These are phyloP conservation scores for Aspergillus hancockii DNA, from an alignment of 495 filamentous ascomycete genomes.

Conservation along the genomic window DNA sequence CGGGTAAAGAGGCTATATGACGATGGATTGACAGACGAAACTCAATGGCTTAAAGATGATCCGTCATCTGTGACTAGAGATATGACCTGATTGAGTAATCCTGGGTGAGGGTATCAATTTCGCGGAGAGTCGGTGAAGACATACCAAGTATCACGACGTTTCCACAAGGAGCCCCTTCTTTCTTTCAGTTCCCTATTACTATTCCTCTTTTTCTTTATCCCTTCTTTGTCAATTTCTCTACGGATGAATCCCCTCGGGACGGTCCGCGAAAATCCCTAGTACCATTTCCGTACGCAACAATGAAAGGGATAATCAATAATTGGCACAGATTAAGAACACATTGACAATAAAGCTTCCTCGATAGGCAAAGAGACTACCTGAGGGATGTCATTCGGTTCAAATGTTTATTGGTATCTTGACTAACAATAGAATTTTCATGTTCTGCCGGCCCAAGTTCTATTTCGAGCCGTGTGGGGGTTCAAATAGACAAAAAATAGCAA, in stretches of 20 bases:
- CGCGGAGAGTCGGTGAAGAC: conserved; percentile 19
- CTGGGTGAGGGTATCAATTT: conserved; percentile 1
- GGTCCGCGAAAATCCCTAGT: conserved; percentile 2
- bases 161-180: not conserved
- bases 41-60: conserved; percentile 9
- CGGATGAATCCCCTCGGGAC: not conserved
- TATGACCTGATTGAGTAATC: not conserved
- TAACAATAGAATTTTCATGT: too few species aligned
- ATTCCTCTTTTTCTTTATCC: not conserved
- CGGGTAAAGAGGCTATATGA: conserved; percentile 4
- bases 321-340: not conserved
- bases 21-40: conserved; percentile 5
- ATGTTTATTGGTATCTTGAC: not conserved
- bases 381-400: not conserved
- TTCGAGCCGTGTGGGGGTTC: not conserved
- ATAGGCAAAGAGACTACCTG: not conserved
- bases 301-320: conserved; percentile 10
- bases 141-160: conserved; percentile 10
- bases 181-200: not conserved
- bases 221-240: not conserved
- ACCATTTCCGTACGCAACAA: not conserved
- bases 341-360: not conserved
- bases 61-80: conserved; percentile 13
- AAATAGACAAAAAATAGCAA: not conserved
- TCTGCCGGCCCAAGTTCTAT: not conserved